Conservation (phyloP, 2,329 filamentous ascomycete species). For the Neofusicoccum parvum region DNA sequence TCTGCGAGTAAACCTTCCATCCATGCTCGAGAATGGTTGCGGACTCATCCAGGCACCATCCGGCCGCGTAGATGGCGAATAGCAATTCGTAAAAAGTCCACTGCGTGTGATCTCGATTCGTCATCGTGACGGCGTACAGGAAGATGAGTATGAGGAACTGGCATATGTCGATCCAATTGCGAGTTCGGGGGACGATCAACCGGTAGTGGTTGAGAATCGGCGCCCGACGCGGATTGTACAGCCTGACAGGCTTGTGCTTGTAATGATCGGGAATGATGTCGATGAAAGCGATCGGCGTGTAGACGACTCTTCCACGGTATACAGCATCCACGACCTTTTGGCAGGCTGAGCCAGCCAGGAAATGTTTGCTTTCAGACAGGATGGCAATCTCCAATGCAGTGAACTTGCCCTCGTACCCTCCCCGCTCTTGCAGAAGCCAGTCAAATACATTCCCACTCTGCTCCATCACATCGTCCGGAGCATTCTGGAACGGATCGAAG, state of each 20-base stretch:
- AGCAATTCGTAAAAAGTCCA: constrained; percentile 63
- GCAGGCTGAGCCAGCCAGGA: constrained; percentile 75
- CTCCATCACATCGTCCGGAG: constrained; percentile 66
- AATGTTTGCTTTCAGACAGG: constrained; percentile 76
- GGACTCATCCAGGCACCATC: constrained; percentile 79
- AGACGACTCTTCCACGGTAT: constrained; percentile 77
- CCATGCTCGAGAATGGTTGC: constrained; percentile 75
- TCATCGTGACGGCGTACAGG: constrained; percentile 74
- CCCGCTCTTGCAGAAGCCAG: constrained; percentile 49
- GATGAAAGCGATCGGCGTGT: constrained; percentile 79
- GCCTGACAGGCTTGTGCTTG: constrained; percentile 77
- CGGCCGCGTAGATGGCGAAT: constrained; percentile 74
- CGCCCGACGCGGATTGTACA: constrained; percentile 76
- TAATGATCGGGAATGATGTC: constrained; percentile 85
- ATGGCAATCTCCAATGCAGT: constrained; percentile 84
- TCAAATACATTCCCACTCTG: constrained; percentile 54
- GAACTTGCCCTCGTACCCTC: constrained; percentile 61
- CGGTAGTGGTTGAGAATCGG: constrained; percentile 83
- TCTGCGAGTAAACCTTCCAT: constrained; percentile 83
- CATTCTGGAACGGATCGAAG: constrained; percentile 84
- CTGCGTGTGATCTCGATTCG: constrained; percentile 60
- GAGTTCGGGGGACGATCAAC: constrained; percentile 76
- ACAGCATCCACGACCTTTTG: constrained; percentile 83
- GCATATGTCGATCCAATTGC: constrained; percentile 72
- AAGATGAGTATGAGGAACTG: constrained; percentile 72